A percentile compares a stretch with the other conserved stretches of the same genome.
Conservation (phyloP, 345 rosid genomes). For the Acer yangbiense region DNA sequence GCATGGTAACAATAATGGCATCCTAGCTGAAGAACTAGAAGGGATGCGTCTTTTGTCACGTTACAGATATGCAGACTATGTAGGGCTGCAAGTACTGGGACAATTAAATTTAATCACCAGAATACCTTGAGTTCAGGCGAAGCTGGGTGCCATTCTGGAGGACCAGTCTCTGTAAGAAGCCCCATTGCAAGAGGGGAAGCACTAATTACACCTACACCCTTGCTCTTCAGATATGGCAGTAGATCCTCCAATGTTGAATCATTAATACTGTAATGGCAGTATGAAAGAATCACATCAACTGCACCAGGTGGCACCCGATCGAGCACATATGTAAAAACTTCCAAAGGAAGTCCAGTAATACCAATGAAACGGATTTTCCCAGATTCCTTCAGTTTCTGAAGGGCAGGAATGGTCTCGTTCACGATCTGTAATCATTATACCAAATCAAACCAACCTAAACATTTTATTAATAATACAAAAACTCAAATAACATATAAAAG, state of each 20-base stretch:
- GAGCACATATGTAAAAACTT: slow-evolving; percentile 67
- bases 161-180: slow-evolving; percentile 82
- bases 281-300: slow-evolving; percentile 78
- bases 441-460: slow-evolving; percentile 13
- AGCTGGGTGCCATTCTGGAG: slow-evolving; percentile 99
- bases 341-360: slow-evolving; percentile 86
- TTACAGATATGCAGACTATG: neutral
- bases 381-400: slow-evolving; percentile 71
- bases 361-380: slow-evolving; percentile 90
- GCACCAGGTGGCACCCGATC: slow-evolving; percentile 80
- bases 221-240: slow-evolving; percentile 79
- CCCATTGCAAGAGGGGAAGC: slow-evolving; percentile 97
- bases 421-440: slow-evolving; percentile 53
- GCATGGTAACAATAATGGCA: neutral
- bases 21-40: neutral
- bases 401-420: slow-evolving; percentile 93
- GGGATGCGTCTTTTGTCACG: neutral
- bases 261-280: slow-evolving; percentile 78
- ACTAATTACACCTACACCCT: slow-evolving; percentile 80
- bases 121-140: slow-evolving; percentile 77
- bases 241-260: slow-evolving; percentile 74
- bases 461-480: neutral
- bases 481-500: neutral
- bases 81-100: neutral
- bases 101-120: neutral